Percentiles rank a stretch among this genome's conserved stretches.
Conservation (phyloP, 176 grass and related monocot genomes). For the Aegilops sharonensis region DNA sequence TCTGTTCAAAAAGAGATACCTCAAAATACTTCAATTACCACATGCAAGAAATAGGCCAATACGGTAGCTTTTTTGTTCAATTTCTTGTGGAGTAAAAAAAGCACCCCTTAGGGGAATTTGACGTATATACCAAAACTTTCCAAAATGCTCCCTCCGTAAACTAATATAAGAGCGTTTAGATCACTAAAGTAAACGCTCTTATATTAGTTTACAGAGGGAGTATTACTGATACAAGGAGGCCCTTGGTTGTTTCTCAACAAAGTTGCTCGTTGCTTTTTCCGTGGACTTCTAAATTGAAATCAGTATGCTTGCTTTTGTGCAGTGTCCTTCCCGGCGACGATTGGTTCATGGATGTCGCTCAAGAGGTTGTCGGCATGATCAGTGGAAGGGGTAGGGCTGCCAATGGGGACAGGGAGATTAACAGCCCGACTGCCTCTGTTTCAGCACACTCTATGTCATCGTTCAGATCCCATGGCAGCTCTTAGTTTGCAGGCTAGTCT, state of each 20-base stretch:
- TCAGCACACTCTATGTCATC: slow-evolving; percentile 92
- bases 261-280: background rate
- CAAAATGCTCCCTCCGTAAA: background rate
- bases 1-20: background rate
- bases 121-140: background rate
- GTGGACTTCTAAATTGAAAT: background rate
- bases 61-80: no score
- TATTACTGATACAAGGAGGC: background rate
- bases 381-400: slow-evolving; percentile 52
- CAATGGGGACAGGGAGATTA: slow-evolving; percentile 65
- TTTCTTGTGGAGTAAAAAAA: no score
- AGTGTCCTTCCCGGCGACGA: slow-evolving; percentile 67
- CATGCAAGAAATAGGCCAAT: no score
- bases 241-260: no score
- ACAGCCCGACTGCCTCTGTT: slow-evolving; percentile 86
- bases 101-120: background rate
- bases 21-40: no score
- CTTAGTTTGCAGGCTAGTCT: slow-evolving; percentile 39
- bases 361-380: slow-evolving; percentile 59
- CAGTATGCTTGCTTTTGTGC: slow-evolving; percentile 22
- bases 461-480: slow-evolving; percentile 59
- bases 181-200: no score
- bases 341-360: slow-evolving; percentile 85
- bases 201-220: no score
- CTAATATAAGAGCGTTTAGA: no score